Conservation (phyloP, 345 rosid genomes). For the Eucalyptus polyanthemos region DNA sequence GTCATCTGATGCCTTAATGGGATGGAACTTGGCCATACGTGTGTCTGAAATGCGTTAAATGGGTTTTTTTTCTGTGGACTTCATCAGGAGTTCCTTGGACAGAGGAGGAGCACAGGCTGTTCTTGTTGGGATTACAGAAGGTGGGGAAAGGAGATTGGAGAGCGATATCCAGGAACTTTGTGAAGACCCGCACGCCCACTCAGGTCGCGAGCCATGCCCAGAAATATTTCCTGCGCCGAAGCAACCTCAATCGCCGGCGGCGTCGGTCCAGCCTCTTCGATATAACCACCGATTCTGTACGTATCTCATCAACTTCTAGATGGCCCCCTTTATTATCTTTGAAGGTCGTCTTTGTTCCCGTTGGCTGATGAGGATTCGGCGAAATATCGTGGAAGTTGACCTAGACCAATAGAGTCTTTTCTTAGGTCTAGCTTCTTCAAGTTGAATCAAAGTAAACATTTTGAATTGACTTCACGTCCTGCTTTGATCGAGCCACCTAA, state of each 20-base stretch:
- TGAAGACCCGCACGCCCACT: constrained; percentile 79
- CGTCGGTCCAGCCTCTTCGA: constrained; percentile 90
- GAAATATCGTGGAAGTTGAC: neutral
- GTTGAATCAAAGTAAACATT: neutral
- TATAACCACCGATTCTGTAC: constrained; percentile 78
- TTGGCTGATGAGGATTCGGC: neutral
- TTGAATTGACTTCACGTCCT: neutral
- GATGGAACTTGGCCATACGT: neutral
- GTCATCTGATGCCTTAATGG: neutral
- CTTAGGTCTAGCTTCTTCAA: neutral
- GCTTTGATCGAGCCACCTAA: neutral
- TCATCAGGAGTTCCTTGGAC: constrained; percentile 88
- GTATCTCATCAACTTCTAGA: neutral
- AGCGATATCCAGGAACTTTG: constrained; percentile 82
- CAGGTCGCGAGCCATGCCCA: constrained; percentile 99
- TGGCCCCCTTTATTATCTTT: too few relatives aligned
- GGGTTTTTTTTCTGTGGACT: neutral
- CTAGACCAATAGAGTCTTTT: neutral
- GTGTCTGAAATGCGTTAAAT: neutral
- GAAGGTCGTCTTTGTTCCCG: neutral
- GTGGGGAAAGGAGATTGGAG: constrained; percentile 97
- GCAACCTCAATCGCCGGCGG: constrained; percentile 80
- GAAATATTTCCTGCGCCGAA: constrained; percentile 76
- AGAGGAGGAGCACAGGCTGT: constrained; percentile 88
- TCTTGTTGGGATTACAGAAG: constrained; percentile 70